Evolutionary conservation across 345 rosid genomes (phyloP).

Genomic region (Odontarrhena argentea): DNA sequence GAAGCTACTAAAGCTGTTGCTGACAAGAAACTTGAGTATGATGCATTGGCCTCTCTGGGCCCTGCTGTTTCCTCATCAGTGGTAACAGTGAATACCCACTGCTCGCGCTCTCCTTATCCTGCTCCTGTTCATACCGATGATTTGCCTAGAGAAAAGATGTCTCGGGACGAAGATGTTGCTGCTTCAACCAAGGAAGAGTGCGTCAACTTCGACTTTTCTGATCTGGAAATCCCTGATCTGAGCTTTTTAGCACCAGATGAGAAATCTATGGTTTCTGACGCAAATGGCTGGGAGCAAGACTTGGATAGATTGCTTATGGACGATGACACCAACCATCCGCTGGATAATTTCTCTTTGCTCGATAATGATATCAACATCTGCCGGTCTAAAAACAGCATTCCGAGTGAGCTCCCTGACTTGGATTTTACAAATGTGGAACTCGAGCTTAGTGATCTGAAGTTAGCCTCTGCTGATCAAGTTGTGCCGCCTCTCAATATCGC

Average conservation of each 20-base stretch:
- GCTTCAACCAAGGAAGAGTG: constrained; percentile 8
- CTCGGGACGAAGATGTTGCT: constrained; percentile 16
- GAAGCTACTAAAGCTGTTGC: constrained; percentile 82
- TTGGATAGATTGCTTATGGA: constrained; percentile 43
- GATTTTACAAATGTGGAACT: constrained; percentile 47
- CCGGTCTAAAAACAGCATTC: constrained; percentile 43
- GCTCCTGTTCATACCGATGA: constrained; percentile 31
- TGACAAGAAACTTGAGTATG: constrained; percentile 63
- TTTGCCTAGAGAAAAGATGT: constrained; percentile 15
- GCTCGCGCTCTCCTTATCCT: constrained; percentile 28
- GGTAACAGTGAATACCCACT: constrained; percentile 43
- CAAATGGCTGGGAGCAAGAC: constrained; percentile 46
- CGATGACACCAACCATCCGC: constrained; percentile 40
- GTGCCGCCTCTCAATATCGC: constrained; percentile 32
- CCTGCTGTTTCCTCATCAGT: constrained; percentile 20
- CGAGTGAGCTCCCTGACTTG: constrained; percentile 71
- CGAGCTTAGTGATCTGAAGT: constrained; percentile 53
- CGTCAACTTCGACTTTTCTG: constrained; percentile 33
- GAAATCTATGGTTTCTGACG: constrained; percentile 42
- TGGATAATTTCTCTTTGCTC: constrained; percentile 53
- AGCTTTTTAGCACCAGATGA: constrained; percentile 49
- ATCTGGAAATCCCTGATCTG: constrained; percentile 51
- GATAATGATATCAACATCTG: constrained; percentile 47
- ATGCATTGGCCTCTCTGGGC: constrained; percentile 33
- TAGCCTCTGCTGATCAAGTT: constrained; percentile 36